A percentile compares a stretch with the other conserved stretches of the same genome.
phyloP scores from a whole-genome alignment of 371 early-diverging fungal genomes.

The Smittium mucronatum region DNA sequence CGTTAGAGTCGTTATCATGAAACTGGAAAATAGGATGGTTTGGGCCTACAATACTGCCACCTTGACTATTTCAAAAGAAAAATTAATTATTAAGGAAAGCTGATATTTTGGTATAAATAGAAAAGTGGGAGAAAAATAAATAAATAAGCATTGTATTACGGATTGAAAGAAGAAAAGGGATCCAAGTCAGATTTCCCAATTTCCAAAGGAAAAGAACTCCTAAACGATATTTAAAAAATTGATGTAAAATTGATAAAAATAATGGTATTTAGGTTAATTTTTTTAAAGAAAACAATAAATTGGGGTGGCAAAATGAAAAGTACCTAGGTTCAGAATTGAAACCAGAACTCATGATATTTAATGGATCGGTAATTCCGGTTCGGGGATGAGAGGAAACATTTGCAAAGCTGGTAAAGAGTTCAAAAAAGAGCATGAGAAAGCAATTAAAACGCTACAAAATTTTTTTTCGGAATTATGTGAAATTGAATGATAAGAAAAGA shows the following conservation, averaged over 20 bases:
- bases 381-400: too few relatives aligned
- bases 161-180: constrained; percentile 9
- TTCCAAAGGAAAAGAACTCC: constrained; percentile 2
- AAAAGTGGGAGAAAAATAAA: not conserved
- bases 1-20: constrained; percentile 23
- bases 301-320: not conserved
- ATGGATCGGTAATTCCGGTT: too few relatives aligned
- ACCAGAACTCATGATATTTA: too few relatives aligned
- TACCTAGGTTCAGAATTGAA: not conserved
- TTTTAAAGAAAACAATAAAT: not conserved
- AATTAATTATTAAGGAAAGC: constrained; percentile 11
- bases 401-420: too few relatives aligned
- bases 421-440: too few relatives aligned
- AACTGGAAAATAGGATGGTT: constrained; percentile 74
- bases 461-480: not conserved
- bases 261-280: not conserved
- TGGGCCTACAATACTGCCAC: constrained; percentile 81
- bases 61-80: constrained; percentile 35
- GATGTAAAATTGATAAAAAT: not conserved
- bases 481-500: not conserved
- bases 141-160: constrained; percentile 7
- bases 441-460: too few relatives aligned
- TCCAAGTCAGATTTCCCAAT: constrained; percentile 24
- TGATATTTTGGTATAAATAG: constrained; percentile 7
- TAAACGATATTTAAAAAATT: not conserved